Percentiles rank a stretch among this genome's conserved stretches.
Conservation (phyloP, 2,329 filamentous ascomycete species). For the Exserohilum turcica region DNA sequence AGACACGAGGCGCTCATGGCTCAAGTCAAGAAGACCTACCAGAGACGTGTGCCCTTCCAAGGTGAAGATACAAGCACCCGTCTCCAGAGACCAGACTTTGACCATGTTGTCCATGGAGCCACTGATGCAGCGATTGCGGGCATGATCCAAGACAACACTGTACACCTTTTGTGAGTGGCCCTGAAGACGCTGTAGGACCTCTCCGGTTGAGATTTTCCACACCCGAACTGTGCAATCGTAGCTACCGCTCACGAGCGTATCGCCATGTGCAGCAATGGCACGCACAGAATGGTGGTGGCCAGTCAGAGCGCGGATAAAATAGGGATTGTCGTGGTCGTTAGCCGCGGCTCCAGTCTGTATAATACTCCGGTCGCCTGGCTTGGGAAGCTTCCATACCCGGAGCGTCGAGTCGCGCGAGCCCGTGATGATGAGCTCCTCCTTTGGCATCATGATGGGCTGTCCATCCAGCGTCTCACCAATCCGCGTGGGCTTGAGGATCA, state of each 20-base stretch:
- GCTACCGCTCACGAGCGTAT: slow-evolving; percentile 95
- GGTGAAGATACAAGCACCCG: slow-evolving; percentile 82
- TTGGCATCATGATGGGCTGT: slow-evolving; percentile 82
- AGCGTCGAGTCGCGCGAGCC: slow-evolving; percentile 94
- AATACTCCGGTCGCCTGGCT: slow-evolving; percentile 75
- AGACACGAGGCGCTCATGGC: slow-evolving; percentile 87
- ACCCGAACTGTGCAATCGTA: slow-evolving; percentile 95
- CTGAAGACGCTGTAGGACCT: slow-evolving; percentile 79
- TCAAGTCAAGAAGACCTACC: slow-evolving; percentile 87
- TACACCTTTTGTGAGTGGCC: slow-evolving; percentile 95
- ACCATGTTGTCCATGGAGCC: slow-evolving; percentile 98
- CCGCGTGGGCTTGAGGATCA: slow-evolving; percentile 87
- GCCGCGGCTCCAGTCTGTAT: slow-evolving; percentile 78
- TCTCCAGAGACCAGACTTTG: slow-evolving; percentile 95
- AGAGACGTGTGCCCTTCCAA: slow-evolving; percentile 92
- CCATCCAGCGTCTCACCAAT: slow-evolving; percentile 74
- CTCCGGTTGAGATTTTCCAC: slow-evolving; percentile 96
- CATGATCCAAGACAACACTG: slow-evolving; percentile 90
- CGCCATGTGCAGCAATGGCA: slow-evolving; percentile 91
- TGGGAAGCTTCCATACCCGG: slow-evolving; percentile 90
- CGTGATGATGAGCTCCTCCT: slow-evolving; percentile 94
- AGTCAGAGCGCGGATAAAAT: slow-evolving; percentile 84
- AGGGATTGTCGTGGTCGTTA: slow-evolving; percentile 82
- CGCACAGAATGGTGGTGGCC: slow-evolving; percentile 94
- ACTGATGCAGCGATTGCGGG: slow-evolving; percentile 92